Percentiles rank a stretch among this genome's conserved stretches.
phyloP scores from a whole-genome alignment of 805 yeast genomes.

The Kuraishia ogatae region DNA sequence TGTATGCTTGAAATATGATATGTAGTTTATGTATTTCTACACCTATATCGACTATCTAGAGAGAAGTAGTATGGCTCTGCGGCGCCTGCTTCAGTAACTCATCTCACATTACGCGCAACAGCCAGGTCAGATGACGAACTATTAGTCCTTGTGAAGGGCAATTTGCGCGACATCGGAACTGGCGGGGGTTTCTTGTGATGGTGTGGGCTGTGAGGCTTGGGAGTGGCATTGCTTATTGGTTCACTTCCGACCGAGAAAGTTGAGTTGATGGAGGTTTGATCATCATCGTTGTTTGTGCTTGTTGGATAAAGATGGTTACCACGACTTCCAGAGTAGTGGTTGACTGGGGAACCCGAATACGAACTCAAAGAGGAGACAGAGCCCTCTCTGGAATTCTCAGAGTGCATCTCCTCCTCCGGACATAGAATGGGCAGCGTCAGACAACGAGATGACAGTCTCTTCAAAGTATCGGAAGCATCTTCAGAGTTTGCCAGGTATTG shows the following conservation, averaged over 20 bases:
- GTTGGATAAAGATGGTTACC: neutral
- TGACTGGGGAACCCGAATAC: neutral
- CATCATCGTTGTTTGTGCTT: neutral
- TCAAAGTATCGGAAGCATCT: constrained; percentile 27
- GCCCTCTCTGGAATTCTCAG: neutral
- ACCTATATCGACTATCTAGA: neutral
- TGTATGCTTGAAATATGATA: no score
- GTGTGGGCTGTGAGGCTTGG: neutral
- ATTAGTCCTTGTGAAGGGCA: neutral
- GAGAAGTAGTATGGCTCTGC: neutral
- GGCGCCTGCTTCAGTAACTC: neutral
- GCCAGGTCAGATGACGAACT: constrained; percentile 1
- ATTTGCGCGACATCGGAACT: constrained; percentile 2
- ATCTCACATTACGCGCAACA: neutral
- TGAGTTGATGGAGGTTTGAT: constrained; percentile 1
- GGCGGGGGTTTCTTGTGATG: constrained; percentile 3
- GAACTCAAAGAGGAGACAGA: neutral
- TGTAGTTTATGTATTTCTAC: no score
- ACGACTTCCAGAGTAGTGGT: neutral
- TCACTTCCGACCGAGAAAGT: constrained; percentile 1
- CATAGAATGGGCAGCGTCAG: neutral
- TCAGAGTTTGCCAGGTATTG: constrained; percentile 34
- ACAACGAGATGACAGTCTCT: constrained; percentile 31
- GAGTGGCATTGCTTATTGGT: neutral
- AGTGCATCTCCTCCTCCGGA: neutral